Evolutionary conservation across 139 green algal species (phyloP), one percentile per base, ranked within the genome.

Genomic region (Volvox reticuliferus): DNA sequence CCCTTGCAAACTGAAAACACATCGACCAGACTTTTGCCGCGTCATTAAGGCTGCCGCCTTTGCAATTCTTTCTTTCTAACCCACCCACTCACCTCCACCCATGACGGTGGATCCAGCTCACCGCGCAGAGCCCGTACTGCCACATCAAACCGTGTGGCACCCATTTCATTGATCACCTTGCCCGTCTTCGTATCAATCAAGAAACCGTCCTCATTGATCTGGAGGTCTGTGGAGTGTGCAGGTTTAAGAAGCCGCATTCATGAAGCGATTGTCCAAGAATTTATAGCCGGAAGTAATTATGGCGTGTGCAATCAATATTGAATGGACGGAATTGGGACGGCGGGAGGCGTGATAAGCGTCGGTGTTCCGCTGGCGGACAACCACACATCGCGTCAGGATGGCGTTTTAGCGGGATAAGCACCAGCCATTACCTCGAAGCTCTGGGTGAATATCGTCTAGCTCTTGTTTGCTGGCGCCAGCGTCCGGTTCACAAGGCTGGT

Each of bases 151-250:
- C 95, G 88, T 0, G 95, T 97, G n/a, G 96, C 96, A 18, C 95
- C 96, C 80, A 95, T 95, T 28, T 96, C 93, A 65, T 97, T 97
- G 68, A 97, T 93, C 2, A 95, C 78, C 35, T 91, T 94, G 44
- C 89, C 92, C 0, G 87, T 91, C 30, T 91, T 91, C 28, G 81
- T 91, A 76, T 94, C 93, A 21, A 95, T 92, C 30, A 95, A 77
- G 35, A 92, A 80, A 0, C 92, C 92, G 20, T 91, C 88, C 16
- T 94, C 91, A 18, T 67, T 91, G 24, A 95, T 93, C 1, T 61
- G 68, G 16, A 95, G 86, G 12, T 78, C 92, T 94, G 89, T 73
- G 21, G 65, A 73, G 65, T 73, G 65, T 12, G 65, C 16, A 5
- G 44, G 9, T 55, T 55, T 14, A 55, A 55, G 9, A 55, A 14